A percentile compares a stretch with the other conserved stretches of the same genome.
Conservation (phyloP, 108 stramenopile genomes). For the Epithemia pelagica region DNA sequence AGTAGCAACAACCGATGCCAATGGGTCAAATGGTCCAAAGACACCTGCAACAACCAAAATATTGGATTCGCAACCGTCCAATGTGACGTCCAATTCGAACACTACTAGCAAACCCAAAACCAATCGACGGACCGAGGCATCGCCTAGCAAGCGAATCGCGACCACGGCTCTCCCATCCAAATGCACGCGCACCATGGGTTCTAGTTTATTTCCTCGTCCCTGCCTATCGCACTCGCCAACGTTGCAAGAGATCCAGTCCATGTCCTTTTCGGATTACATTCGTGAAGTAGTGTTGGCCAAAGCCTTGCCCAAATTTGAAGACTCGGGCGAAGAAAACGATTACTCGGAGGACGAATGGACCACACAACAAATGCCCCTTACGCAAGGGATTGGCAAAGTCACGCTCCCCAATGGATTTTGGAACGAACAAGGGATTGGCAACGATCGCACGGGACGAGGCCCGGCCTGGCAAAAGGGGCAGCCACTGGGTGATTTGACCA, state of each 20-base stretch:
- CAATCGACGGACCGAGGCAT: too few species aligned
- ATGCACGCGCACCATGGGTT: not conserved
- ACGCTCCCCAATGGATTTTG: slow-evolving; percentile 63
- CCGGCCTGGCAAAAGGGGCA: slow-evolving; percentile 69
- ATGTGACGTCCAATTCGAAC: too few species aligned
- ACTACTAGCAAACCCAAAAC: too few species aligned
- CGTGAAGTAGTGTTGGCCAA: slow-evolving; percentile 48
- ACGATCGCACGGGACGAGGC: slow-evolving; percentile 67
- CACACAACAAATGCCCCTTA: not conserved
- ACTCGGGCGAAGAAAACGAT: slow-evolving; percentile 18
- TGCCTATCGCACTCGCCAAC: slow-evolving; percentile 40
- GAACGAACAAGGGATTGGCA: slow-evolving; percentile 32
- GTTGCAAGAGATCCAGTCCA: slow-evolving; percentile 46
- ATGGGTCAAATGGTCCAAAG: too few species aligned
- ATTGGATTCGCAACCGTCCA: too few species aligned
- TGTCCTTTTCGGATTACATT: slow-evolving; percentile 68
- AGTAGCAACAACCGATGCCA: too few species aligned
- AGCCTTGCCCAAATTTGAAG: slow-evolving; percentile 16
- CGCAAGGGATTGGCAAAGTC: slow-evolving; percentile 70
- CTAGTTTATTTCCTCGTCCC: not conserved
- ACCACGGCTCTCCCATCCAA: not conserved
- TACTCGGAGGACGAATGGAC: slow-evolving; percentile 3
- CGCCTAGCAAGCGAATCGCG: too few species aligned
- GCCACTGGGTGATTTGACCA: slow-evolving; percentile 57
- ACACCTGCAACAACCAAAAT: too few species aligned